phyloP scores from a whole-genome alignment of 352 stramenopile genomes.

The Globisporangium irregulare region DNA sequence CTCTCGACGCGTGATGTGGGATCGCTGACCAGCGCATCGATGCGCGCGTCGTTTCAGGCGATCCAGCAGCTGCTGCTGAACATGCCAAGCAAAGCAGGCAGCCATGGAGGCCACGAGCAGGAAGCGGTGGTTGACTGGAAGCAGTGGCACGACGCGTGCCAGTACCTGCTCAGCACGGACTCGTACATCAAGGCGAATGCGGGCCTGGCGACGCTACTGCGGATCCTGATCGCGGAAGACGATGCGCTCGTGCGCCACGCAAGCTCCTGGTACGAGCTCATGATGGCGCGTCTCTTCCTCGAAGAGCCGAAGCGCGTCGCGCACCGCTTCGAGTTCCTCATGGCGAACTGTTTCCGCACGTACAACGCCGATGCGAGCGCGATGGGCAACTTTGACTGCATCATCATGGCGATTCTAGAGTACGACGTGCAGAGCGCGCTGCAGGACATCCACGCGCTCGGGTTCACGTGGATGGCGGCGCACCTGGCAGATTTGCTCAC shows the following conservation, averaged over 20 bases:
- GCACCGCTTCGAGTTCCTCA: constrained; percentile 75
- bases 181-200: constrained; percentile 41
- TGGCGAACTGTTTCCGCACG: constrained; percentile 64
- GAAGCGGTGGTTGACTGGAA: constrained; percentile 39
- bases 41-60: constrained; percentile 45
- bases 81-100: constrained; percentile 46
- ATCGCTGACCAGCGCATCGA: constrained; percentile 42
- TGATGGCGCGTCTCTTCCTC: constrained; percentile 74
- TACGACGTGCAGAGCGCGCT: constrained; percentile 71
- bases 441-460: constrained; percentile 57
- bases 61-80: constrained; percentile 62
- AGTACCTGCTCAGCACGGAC: constrained; percentile 57
- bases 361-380: constrained; percentile 35
- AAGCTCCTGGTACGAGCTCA: constrained; percentile 71
- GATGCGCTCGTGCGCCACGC: constrained; percentile 39
- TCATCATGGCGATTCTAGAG: constrained; percentile 74
- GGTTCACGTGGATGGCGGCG: constrained; percentile 74
- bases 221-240: constrained; percentile 54
- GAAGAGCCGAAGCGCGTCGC: constrained; percentile 74
- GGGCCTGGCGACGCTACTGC: constrained; percentile 49
- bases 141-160: constrained; percentile 61
- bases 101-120: constrained; percentile 9
- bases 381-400: constrained; percentile 83
- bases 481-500: constrained; percentile 63
- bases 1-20: constrained; percentile 38